Evolutionary conservation across 148 eudicot species (phyloP), one percentile per base, ranked within the genome.

Genomic region (Rhododendron griersonianum): DNA sequence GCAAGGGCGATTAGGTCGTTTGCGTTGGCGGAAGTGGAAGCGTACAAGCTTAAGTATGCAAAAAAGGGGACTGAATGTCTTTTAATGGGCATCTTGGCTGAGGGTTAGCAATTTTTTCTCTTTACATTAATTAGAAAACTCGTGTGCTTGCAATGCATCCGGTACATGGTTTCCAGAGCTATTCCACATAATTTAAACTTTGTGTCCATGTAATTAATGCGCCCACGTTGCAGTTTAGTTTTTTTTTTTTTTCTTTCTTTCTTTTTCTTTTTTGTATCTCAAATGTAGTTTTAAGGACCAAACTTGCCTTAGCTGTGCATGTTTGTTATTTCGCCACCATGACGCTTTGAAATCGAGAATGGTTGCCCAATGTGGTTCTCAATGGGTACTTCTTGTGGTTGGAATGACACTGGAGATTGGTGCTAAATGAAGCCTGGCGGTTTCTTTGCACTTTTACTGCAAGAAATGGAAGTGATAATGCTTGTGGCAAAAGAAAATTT

Each of bases 21-120:
- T 89, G 88, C 94, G 9, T 89, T 96, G 98, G 98, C 82, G 50
- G 95, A 95, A 86, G 83, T 95, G 87, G 98, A 96, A 90, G 96
- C 98, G 11, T 89, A 94, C 86, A 96, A 96, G 91, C 94, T 96
- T 84, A 93, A 93, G 84, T 95, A 93, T 87, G 92, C 95, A 1
- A 90, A 90, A 74, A 94, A 95, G 16, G 99, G 99, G 86, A 93
- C 98, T 25, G 99, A 95, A 90, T 89, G 94, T 82, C 92, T 96
- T 77, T 90, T 96, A 37, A 91, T 94, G 98, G 99, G 99, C 47
- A 95, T 96, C 86, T 86, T 96, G 91, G 91, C 95, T 87, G 99
- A 96, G 88, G 99, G 99, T 96, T 82, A 45, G 95, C 91, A 25
- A 71, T 74, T 86, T 30, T 85, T 5, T 50, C 61, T 57, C 59